Evolutionary conservation across 352 stramenopile genomes (phyloP).

Genomic region (Globisporangium takayamanum): DNA sequence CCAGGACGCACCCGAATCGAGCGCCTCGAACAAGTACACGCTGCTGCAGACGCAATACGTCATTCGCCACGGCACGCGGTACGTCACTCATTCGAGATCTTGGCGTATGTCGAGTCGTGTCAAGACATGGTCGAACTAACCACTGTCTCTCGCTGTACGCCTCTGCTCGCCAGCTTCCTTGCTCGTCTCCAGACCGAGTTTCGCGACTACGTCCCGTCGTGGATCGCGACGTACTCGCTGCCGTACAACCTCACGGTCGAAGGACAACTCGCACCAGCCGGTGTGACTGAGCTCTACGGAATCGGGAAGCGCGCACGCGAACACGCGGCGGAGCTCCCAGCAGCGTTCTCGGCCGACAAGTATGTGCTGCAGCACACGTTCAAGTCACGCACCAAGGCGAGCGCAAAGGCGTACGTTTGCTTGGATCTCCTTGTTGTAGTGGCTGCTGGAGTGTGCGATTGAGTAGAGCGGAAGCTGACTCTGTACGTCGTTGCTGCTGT

Average conservation of each 20-base stretch:
- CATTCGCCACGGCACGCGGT: constrained; percentile 48
- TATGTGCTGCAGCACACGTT: constrained; percentile 58
- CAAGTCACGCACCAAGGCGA: constrained; percentile 45
- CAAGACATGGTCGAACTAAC: too few relatives aligned
- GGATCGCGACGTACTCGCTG: constrained; percentile 50
- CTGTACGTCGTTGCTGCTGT: not conserved
- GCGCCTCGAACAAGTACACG: not conserved
- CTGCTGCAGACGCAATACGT: constrained; percentile 54
- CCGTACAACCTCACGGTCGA: constrained; percentile 52
- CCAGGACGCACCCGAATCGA: constrained; percentile 10
- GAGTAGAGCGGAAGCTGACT: not conserved
- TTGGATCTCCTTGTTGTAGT: not conserved
- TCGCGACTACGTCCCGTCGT: constrained; percentile 28
- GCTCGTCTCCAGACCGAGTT: constrained; percentile 42
- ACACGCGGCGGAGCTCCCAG: constrained; percentile 12
- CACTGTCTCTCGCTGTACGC: too few relatives aligned
- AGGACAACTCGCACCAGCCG: constrained; percentile 31
- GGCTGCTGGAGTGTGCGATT: not conserved
- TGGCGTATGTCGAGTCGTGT: not conserved
- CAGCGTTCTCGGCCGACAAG: constrained; percentile 22
- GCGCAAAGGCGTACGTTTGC: constrained; percentile 37
- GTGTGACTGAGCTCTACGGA: constrained; percentile 28
- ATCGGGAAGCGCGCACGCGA: constrained; percentile 30
- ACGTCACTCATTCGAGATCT: not conserved
- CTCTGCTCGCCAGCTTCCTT: constrained; percentile 26